phyloP scores from a whole-genome alignment of 140 eudicot genomes.

The Oenanthe javanica region DNA sequence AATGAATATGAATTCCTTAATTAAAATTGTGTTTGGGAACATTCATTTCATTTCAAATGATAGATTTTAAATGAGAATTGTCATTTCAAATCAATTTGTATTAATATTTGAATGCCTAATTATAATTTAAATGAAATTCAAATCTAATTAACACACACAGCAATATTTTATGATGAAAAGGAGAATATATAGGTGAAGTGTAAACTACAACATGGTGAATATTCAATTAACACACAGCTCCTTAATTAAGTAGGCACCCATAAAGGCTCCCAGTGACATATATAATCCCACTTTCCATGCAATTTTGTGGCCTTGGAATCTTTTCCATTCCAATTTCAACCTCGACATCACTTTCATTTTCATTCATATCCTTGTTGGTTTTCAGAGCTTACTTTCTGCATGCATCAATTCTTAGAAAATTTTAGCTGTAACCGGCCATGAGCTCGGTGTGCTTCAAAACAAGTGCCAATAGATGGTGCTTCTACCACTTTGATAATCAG shows the following conservation, averaged over 20 bases:
- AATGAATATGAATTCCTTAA: too few species aligned
- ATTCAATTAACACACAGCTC: background rate
- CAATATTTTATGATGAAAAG: background rate
- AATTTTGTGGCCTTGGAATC: constrained; percentile 19
- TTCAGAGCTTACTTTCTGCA: background rate
- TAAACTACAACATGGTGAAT: background rate
- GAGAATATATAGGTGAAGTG: background rate
- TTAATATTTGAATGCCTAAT: too few species aligned
- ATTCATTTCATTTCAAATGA: too few species aligned
- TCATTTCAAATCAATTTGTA: too few species aligned
- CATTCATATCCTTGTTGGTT: constrained; percentile 4
- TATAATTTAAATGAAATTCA: too few species aligned
- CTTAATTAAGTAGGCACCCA: constrained; percentile 40
- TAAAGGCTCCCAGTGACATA: constrained; percentile 33
- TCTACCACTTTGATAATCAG: constrained; percentile 55
- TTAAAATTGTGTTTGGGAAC: too few species aligned
- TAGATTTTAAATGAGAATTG: too few species aligned
- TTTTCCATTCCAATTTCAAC: constrained; percentile 26
- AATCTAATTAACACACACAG: too few species aligned
- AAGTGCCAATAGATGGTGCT: constrained; percentile 23
- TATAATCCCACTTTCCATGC: constrained; percentile 36
- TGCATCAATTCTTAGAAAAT: constrained; percentile 15
- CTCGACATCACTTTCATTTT: constrained; percentile 3
- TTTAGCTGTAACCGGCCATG: constrained; percentile 54
- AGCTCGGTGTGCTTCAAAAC: constrained; percentile 53